Evolutionary conservation across 2,329 filamentous ascomycete species (phyloP), one percentile per base, ranked within the genome.

Genomic region (Lasiodiplodia sp.): DNA sequence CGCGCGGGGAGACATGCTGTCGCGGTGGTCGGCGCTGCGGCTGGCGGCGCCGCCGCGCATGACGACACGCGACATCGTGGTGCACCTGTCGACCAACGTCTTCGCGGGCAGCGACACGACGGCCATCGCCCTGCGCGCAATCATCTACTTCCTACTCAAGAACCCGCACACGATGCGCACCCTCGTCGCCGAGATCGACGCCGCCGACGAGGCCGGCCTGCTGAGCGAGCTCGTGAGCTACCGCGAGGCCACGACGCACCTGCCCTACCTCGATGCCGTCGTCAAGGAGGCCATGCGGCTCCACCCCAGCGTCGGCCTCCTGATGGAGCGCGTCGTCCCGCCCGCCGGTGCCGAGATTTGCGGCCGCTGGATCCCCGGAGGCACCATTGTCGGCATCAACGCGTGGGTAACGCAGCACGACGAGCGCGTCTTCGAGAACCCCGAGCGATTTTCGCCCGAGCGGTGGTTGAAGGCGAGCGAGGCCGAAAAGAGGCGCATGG

Each of bases 281-380:
- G 81, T 84, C 72, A 83, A 83, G 71, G 83, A 85, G 72, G 81
- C 78, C 2, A 73, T 84, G 2, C 78, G 83, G 21, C 79, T 84
- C 66, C 83, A 83, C 64, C 82, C 82, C 0, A 74, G 76, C 3
- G 69, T 78, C 1, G 76, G 75, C 11, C 74, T 76, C 34, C 72
- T 77, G 23, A 66, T 79, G 4, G 76, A 77, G 60, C 78, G 78
- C 47, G 69, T 78, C 0, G 76, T 79, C 0, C 77, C 76, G 7
- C 25, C 71, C 2, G 66, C 53, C 34, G 77, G 77, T 8, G 76
- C 74, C 31, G 71, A 68, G 1, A 67, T 79, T 18, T 37, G 72
- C 4, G 67, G 74, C 34, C 75, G 75, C 67, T 71, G 70, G 2
- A 68, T 71, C 4, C 66, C 66, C 8, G 66, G 31, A 0, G 77